Base-by-base conservation (phyloP, 768 basidiomycete genomes). In the Boletus eberwhitei region DNA sequence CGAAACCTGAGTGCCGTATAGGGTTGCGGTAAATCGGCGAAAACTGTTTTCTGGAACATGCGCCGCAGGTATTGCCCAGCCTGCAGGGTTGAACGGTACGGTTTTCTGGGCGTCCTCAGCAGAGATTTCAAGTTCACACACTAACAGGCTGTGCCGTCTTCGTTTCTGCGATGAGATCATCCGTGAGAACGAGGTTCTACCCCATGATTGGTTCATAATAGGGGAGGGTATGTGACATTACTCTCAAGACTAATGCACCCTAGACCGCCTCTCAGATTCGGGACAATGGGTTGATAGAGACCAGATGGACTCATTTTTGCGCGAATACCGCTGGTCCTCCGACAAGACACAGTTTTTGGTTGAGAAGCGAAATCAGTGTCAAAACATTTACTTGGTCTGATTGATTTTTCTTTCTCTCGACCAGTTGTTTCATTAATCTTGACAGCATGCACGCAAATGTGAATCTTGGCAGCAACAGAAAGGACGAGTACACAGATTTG, bases 31-130 rank as follows among this genome's bases (percentile, higher is more conserved):
- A 58, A 58, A 43, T 13, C 46, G 0, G 52, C 59, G 6, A 48
- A 47, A 39, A 19, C 45, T 0, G 22, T 64, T 34, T 34, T 64
- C 5, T 64, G 62, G 62, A 42, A 52, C 17, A 48, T 60, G 7
- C 62, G 62, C 14, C 62, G 53, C 35, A 64, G 62, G 42, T 63
- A 57, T 35, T 63, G 62, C 19, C 50, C 55, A 0, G 16, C 41
- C 11, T 63, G 62, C 43, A 60, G 41, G 40, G 12, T 19, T n/a
- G 22, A 35, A 41, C 41, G 56, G 62, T 64, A 53, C 22, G 55
- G 13, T 22, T 49, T 42, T 2, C 1, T 26, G 21, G 11, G 38
- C 8, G 13, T 32, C 42, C 42, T 52, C 26, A 16, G 5, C 29
- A 1, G 35, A 24, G 12, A 21, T 4, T 8, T 43, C 22, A 17